These are phyloP conservation scores for Cryptosporidium baileyi DNA, from an alignment of 169 alveolate species.

Conservation along the genomic window DNA sequence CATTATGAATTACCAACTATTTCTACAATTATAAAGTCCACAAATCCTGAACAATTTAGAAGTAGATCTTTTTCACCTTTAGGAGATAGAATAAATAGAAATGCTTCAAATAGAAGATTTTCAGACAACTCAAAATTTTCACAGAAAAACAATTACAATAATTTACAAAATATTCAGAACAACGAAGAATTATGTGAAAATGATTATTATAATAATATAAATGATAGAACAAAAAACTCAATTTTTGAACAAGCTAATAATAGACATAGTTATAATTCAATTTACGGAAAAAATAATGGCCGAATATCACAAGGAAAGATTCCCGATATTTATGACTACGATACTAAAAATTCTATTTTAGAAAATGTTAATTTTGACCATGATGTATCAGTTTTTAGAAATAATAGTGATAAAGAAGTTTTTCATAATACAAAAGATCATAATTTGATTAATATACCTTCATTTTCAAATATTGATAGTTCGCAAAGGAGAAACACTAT, in stretches of 20 bases:
- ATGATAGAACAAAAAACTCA: neutral
- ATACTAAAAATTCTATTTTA: neutral
- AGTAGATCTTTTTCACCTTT: conserved; percentile 53
- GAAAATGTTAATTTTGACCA: neutral
- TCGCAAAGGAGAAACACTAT: conserved; percentile 17
- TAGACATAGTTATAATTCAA: neutral
- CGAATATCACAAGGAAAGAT: too few species aligned
- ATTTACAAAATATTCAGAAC: neutral
- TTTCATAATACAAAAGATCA: neutral
- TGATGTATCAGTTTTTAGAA: too few species aligned
- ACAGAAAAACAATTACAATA: neutral
- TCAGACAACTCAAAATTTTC: neutral
- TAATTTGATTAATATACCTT: neutral
- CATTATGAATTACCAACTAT: conserved; percentile 66
- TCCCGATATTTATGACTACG: too few species aligned
- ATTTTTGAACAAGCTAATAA: neutral
- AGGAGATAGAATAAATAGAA: neutral
- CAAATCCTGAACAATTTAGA: conserved; percentile 65
- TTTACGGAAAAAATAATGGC: too few species aligned
- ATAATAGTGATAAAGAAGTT: too few species aligned
- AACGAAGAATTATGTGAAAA: neutral
- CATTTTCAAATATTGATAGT: neutral
- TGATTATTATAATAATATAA: neutral
- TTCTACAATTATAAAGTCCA: conserved; percentile 42
- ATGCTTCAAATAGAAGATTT: neutral